phyloP scores from a whole-genome alignment of 305 asterid species.

The Solanum hybrid region DNA sequence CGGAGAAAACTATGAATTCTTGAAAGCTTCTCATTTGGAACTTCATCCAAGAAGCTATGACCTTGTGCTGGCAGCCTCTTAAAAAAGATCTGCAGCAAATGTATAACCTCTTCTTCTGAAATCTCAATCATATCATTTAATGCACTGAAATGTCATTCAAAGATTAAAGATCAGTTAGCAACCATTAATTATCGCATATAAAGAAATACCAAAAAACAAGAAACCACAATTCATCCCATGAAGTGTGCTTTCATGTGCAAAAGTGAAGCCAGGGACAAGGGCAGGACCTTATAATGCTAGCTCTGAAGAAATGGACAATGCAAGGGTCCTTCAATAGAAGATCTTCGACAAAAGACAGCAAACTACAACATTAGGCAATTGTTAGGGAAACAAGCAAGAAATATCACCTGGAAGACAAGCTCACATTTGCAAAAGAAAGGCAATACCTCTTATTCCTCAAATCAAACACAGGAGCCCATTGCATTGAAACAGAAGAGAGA shows the following conservation, averaged over 20 bases:
- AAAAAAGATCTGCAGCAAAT: constrained; percentile 50
- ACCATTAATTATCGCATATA: background rate
- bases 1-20: constrained; percentile 30
- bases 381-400: constrained; percentile 8
- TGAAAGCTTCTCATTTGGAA: constrained; percentile 31
- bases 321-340: constrained; percentile 49
- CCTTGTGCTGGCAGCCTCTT: constrained; percentile 50
- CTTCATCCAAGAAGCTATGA: constrained; percentile 34
- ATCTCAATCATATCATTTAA: constrained; percentile 51
- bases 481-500: constrained; percentile 33
- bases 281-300: constrained; percentile 55
- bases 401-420: background rate
- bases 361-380: constrained; percentile 29
- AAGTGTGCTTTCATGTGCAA: constrained; percentile 7
- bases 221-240: background rate
- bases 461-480: constrained; percentile 62
- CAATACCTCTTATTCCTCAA: constrained; percentile 57
- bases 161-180: constrained; percentile 10
- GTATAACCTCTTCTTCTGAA: constrained; percentile 49
- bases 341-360: constrained; percentile 51
- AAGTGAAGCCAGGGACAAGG: constrained; percentile 8
- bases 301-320: constrained; percentile 38
- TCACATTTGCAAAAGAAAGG: background rate
- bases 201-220: background rate
- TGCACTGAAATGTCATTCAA: constrained; percentile 52